phyloP scores from a whole-genome alignment of 768 basidiomycete species.

The Podaxis sp. region DNA sequence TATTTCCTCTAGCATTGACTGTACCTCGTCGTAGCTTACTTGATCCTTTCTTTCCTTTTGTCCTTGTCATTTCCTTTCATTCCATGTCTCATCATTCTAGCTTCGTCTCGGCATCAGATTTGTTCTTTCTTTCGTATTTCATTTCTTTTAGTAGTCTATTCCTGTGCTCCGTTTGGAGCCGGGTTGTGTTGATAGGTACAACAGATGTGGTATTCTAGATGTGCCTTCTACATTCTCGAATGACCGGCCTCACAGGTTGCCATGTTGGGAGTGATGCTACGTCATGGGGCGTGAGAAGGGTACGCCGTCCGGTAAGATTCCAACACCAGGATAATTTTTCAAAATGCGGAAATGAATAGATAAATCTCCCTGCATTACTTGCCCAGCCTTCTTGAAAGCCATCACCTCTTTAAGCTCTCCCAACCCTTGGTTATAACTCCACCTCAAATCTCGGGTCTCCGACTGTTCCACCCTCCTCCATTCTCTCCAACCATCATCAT shows the following conservation, averaged over 20 bases:
- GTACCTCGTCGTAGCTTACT: constrained; percentile 14
- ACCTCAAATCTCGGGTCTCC: not conserved
- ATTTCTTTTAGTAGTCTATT: constrained; percentile 5
- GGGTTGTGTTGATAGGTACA: constrained; percentile 8
- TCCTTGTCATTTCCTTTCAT: constrained; percentile 11
- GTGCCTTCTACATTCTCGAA: not conserved
- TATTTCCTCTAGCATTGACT: constrained; percentile 12
- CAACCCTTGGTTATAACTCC: not conserved
- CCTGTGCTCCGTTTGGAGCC: constrained; percentile 4
- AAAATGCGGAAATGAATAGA: not conserved
- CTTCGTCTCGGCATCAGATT: constrained; percentile 10
- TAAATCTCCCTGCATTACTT: not conserved
- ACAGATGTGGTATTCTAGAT: constrained; percentile 12
- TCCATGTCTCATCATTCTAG: constrained; percentile 1
- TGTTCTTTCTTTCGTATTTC: not conserved
- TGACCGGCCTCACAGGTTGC: not conserved
- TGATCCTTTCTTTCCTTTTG: constrained; percentile 17
- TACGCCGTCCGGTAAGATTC: not conserved
- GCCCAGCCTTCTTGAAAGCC: not conserved
- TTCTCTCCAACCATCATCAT: constrained; percentile 3
- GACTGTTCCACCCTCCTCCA: not conserved
- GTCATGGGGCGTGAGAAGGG: not conserved
- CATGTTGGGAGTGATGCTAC: not conserved
- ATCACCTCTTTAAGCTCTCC: not conserved
- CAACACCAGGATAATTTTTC: not conserved